Conservation (phyloP, 129 eudicot genomes). For the Lonicera japonica region DNA sequence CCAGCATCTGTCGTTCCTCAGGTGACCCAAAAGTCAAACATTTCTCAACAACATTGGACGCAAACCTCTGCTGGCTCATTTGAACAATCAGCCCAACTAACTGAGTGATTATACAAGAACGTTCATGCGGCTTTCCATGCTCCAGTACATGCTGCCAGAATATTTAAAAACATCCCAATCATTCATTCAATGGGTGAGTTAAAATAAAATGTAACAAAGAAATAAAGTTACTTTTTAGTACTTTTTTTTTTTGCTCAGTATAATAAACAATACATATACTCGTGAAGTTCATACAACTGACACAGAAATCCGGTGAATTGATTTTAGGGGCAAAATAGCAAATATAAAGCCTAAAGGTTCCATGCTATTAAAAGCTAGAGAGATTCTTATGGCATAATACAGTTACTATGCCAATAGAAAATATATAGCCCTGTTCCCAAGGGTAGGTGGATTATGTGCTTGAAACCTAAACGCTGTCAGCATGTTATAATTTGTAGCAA, state of each 20-base stretch:
- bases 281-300: not conserved
- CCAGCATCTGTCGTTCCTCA: slow-evolving; percentile 64
- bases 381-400: too few species aligned
- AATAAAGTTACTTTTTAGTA: not conserved
- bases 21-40: slow-evolving; percentile 83
- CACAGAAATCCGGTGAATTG: not conserved
- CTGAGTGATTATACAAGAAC: slow-evolving; percentile 57
- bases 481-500: too few species aligned
- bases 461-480: too few species aligned
- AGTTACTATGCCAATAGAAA: not conserved
- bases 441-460: too few species aligned
- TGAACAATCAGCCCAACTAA: slow-evolving; percentile 76
- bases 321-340: not conserved
- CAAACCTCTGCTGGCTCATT: slow-evolving; percentile 97
- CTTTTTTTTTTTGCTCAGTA: not conserved
- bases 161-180: not conserved
- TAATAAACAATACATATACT: not conserved
- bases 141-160: slow-evolving; percentile 76
- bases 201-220: not conserved
- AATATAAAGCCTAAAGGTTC: not conserved
- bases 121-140: slow-evolving; percentile 86
- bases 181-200: not conserved
- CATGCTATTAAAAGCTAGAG: not conserved
- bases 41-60: slow-evolving; percentile 91
- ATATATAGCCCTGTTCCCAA: not conserved